Evolutionary conservation across 2,329 filamentous ascomycete species (phyloP).

Genomic region (Sodiomyces alkalinus): DNA sequence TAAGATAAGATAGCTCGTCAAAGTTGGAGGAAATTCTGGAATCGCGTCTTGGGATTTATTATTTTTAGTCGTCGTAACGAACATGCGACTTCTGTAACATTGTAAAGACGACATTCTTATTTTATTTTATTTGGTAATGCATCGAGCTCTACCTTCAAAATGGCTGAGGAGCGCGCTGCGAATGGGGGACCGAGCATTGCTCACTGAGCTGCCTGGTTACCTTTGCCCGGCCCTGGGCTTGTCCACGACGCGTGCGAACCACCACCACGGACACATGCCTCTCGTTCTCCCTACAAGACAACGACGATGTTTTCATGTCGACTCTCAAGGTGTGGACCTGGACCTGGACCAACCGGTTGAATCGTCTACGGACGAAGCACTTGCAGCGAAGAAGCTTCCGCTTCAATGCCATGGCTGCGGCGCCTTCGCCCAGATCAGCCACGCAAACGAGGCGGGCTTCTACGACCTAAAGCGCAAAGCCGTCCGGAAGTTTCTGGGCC

Average conservation of each 20-base stretch:
- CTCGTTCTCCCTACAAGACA: no score
- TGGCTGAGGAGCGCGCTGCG: constrained; percentile 27
- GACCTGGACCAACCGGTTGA: constrained; percentile 1
- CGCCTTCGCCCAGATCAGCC: constrained; percentile 41
- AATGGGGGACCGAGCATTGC: constrained; percentile 21
- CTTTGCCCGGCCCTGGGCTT: constrained; percentile 28
- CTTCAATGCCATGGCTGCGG: constrained; percentile 49
- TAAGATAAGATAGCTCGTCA: no score
- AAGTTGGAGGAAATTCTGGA: no score
- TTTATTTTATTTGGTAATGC: constrained; percentile 20
- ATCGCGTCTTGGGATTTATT: no score
- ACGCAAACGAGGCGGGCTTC: constrained; percentile 38
- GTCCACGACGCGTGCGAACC: constrained; percentile 3
- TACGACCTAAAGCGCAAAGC: constrained; percentile 36
- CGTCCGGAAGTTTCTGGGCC: constrained; percentile 31
- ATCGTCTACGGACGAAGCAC: neutral
- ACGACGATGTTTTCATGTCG: constrained; percentile 14
- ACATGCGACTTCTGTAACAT: no score
- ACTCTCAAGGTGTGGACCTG: no score
- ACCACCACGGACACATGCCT: no score
- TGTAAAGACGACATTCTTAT: no score
- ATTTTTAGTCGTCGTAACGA: no score
- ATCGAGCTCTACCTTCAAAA: constrained; percentile 25
- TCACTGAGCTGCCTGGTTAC: constrained; percentile 28
- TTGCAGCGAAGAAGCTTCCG: constrained; percentile 24